Evolutionary conservation across 495 filamentous ascomycete species (phyloP).

Genomic region (Amphirosellinia nigrospora): DNA sequence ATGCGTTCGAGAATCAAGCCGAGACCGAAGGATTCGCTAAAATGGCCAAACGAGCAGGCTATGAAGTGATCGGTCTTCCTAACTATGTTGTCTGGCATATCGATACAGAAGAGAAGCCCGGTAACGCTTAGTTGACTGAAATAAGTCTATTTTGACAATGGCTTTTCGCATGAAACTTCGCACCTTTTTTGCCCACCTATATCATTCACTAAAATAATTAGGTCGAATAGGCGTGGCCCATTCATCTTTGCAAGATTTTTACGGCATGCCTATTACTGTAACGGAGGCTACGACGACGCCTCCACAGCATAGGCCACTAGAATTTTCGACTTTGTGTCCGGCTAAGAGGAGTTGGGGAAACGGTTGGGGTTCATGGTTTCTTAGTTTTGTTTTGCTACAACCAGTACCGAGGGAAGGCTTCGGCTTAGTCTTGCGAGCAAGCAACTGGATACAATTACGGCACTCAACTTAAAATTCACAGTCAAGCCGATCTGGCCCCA

Average conservation of each 20-base stretch:
- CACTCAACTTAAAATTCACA: background rate
- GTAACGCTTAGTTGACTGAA: constrained; percentile 62
- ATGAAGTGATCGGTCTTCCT: constrained; percentile 87
- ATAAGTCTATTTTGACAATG: background rate
- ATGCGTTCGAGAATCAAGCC: constrained; percentile 98
- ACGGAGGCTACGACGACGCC: constrained; percentile 44
- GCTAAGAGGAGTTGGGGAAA: constrained; percentile 38
- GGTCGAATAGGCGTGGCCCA: constrained; percentile 35
- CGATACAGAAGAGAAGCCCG: constrained; percentile 96
- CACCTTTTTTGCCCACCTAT: constrained; percentile 28
- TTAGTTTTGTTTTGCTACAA: constrained; percentile 17
- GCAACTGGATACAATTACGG: constrained; percentile 23
- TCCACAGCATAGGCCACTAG: constrained; percentile 37
- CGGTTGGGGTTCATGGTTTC: constrained; percentile 29
- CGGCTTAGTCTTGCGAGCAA: constrained; percentile 9
- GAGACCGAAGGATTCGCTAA: constrained; percentile 98
- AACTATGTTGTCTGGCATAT: constrained; percentile 99
- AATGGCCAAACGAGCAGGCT: constrained; percentile 97
- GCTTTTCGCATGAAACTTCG: constrained; percentile 23
- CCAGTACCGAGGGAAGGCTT: background rate
- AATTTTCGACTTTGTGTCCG: constrained; percentile 32
- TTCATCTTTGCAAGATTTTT: constrained; percentile 36
- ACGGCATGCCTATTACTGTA: constrained; percentile 45
- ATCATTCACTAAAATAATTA: constrained; percentile 28
- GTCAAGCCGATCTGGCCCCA: background rate